Evolutionary conservation across 345 rosid genomes (phyloP), one percentile per base, ranked within the genome.

Genomic region (Populus tremula): DNA sequence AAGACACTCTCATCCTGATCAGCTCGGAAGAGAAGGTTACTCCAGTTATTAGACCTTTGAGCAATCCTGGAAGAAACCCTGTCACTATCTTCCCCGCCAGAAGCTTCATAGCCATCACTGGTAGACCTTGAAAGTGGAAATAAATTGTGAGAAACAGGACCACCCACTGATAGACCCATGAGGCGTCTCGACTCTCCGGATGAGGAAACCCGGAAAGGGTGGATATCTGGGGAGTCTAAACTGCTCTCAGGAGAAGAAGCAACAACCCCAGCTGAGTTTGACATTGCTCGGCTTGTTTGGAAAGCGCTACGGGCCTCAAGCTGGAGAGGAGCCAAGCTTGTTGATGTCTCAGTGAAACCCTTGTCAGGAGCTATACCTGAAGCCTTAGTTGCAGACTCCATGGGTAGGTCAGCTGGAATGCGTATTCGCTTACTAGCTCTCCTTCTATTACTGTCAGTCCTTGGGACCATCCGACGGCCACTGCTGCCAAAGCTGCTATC

Each of bases 191-290:
- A 82, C 64, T 93, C 97, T 75, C 92, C 96, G 4, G 94, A 89
- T 33, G 91, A 86, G 36, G 99, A 90, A 65, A 93, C 90, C 62
- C 91, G 88, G 74, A 93, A 91, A 1, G 98, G 99, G 67, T 91
- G 97, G 78, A 96, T 88, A 68, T 96, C 99, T 2, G 95, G 97
- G 0, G 99, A 96, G 72, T 93, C 98, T 78, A 92, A 81, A 84
- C 99, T 96, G 89, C 99, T 96, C 78, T 93, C 99, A 12, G 99
- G 97, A 68, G 99, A 96, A 74, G 97, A 96, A 67, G 91, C 93
- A 56, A 81, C 90, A 74, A 87, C 83, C 36, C 91, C 93, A 68
- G 82, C 90, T 0, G 93, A 89, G 71, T 92, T 88, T 27, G 97
- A 92, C 97, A 93, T 92, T 78, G 96, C 89, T 39, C 84, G 83